phyloP scores from a whole-genome alignment of 2,329 filamentous ascomycete genomes.

The Fonsecaea multimorphosa region DNA sequence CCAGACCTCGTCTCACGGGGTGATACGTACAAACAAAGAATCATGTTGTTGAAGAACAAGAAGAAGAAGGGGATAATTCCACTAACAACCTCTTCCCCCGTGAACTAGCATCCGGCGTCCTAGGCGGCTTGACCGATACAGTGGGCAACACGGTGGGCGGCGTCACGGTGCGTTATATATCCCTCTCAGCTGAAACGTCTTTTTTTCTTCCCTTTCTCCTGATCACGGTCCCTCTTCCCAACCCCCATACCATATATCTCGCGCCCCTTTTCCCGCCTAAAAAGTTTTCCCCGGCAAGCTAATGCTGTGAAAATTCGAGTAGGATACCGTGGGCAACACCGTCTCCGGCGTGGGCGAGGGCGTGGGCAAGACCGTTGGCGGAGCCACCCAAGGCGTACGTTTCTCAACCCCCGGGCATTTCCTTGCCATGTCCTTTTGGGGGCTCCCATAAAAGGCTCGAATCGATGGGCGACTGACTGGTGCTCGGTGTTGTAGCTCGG shows the following conservation, averaged over 20 bases:
- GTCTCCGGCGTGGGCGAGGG: constrained; percentile 43
- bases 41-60: no score
- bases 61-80: not conserved
- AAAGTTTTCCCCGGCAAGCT: not conserved
- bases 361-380: constrained; percentile 40
- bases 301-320: not conserved
- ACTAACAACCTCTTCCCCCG: constrained; percentile 8
- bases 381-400: constrained; percentile 35
- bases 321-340: constrained; percentile 42
- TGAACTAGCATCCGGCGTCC: constrained; percentile 29
- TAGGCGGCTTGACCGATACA: constrained; percentile 45
- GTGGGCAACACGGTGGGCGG: constrained; percentile 42
- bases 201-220: not conserved
- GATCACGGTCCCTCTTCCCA: no score
- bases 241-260: no score
- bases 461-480: not conserved
- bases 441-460: no score
- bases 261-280: no score
- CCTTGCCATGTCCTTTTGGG: no score
- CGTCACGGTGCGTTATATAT: constrained; percentile 35
- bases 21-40: no score
- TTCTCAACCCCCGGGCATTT: no score
- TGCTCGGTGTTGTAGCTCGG: constrained; percentile 21
- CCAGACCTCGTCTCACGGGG: no score
- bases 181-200: no score